A percentile compares a stretch with the other conserved stretches of the same genome.
phyloP scores from a whole-genome alignment of 345 rosid genomes.

The Euphorbia peplus region DNA sequence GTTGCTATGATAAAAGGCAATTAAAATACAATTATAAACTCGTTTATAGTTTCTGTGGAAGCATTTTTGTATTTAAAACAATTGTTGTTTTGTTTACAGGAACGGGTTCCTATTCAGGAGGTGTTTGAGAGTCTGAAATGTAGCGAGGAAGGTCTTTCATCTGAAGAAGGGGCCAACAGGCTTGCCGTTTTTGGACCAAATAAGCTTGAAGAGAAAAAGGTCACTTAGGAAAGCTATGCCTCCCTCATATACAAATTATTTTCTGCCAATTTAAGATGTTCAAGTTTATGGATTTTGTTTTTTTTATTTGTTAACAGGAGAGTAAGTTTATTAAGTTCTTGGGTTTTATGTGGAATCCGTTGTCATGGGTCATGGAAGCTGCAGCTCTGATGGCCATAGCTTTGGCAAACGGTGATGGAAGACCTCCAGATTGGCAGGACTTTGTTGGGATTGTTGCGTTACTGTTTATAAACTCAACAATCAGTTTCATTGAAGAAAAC shows the following conservation, averaged over 20 bases:
- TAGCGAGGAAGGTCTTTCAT: conserved; percentile 37
- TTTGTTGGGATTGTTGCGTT: conserved; percentile 72
- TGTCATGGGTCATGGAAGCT: conserved; percentile 98
- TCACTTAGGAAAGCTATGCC: conserved; percentile 10
- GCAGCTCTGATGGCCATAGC: conserved; percentile 89
- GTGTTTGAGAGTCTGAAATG: conserved; percentile 46
- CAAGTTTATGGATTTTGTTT: not conserved
- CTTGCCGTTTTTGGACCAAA: conserved; percentile 83
- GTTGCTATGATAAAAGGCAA: too few species aligned
- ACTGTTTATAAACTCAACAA: conserved; percentile 82
- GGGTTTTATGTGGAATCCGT: conserved; percentile 98
- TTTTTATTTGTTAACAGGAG: conserved; percentile 41
- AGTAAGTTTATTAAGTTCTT: conserved; percentile 79
- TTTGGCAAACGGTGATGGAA: conserved; percentile 70
- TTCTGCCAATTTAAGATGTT: too few species aligned
- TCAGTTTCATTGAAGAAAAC: conserved; percentile 87
- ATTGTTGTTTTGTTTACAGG: conserved; percentile 32
- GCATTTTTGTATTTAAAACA: not conserved
- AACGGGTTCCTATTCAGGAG: conserved; percentile 76
- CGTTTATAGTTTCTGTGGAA: not conserved
- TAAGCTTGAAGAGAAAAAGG: conserved; percentile 93
- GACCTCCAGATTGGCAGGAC: conserved; percentile 95
- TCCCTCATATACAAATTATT: too few species aligned
- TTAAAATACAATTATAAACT: not conserved
- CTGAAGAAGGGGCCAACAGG: conserved; percentile 67